Evolutionary conservation across 1,284 basidiomycete genomes (phyloP).

Genomic region (Marasmius fiardii): DNA sequence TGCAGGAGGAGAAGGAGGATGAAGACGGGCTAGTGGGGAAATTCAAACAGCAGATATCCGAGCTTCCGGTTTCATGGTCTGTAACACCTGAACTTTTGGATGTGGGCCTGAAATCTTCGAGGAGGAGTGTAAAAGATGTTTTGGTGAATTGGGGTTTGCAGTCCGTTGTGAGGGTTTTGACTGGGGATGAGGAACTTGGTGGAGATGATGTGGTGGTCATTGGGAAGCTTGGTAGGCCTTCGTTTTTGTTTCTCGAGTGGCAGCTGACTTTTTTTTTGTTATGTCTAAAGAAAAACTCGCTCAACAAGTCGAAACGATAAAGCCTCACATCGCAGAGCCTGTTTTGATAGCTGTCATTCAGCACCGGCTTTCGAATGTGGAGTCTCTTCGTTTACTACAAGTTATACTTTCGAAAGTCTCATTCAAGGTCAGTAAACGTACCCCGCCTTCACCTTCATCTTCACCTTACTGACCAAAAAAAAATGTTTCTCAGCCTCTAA

Average conservation of each 20-base stretch:
- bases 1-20: neutral
- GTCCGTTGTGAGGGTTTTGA: constrained; percentile 44
- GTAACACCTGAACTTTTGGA: constrained; percentile 20
- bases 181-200: constrained; percentile 24
- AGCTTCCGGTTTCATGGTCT: neutral
- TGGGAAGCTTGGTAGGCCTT: constrained; percentile 37
- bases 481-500: constrained; percentile 48
- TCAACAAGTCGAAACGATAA: constrained; percentile 32
- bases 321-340: constrained; percentile 70
- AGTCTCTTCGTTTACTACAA: constrained; percentile 47
- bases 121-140: constrained; percentile 4
- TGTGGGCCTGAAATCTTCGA: neutral
- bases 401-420: constrained; percentile 37
- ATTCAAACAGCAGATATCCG: neutral
- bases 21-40: neutral
- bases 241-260: neutral
- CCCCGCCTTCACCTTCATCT: no score
- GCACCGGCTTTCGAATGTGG: constrained; percentile 44
- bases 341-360: constrained; percentile 67
- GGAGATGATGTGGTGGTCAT: constrained; percentile 23
- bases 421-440: constrained; percentile 67
- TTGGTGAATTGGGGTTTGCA: constrained; percentile 44
- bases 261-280: constrained; percentile 11
- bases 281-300: constrained; percentile 27
- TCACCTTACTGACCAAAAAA: no score